Evolutionary conservation across 768 basidiomycete genomes (phyloP), one percentile per base, ranked within the genome.

Genomic region (Infundibulicybe gibba): DNA sequence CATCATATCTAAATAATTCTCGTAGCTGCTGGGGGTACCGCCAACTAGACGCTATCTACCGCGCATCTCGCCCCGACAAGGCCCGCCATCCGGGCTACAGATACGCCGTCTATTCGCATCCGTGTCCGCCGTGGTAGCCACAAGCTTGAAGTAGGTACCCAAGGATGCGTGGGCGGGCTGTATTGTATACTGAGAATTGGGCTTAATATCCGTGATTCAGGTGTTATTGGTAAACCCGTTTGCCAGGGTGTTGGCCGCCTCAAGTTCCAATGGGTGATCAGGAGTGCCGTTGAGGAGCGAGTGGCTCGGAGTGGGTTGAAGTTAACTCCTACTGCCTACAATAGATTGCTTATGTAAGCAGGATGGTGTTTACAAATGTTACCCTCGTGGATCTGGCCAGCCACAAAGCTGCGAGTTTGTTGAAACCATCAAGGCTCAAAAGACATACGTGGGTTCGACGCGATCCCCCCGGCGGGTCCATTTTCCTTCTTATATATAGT

Each of bases 311-410:
- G 97, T 64, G 94, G 93, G 54, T 66, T 97, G 61, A 97, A n/a
- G n/a, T n/a, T n/a, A n/a, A 95, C 75, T 97, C 95, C 40, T 98
- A 98, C 81, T 99, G 97, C n/a, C n/a, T n/a, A n/a, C n/a, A n/a
- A n/a, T n/a, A n/a, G 97, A 75, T 99, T 63, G 97, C n/a, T n/a
- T n/a, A n/a, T n/a, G n/a, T n/a, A n/a, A 98, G 74, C 93, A 95
- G 73, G 94, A 97, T 64, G 93, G 94, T 70, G 90, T 97, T 30
- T 97, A 95, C 83, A 97, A 95, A 69, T 97, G 95, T 78, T 99
- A 84, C 75, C 66, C 82, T 97, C 55, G 94, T 99, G 49, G 97
- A 99, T 63, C 93, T n/a, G n/a, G n/a, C 93, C 49, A 85, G 65
- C 64, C 92, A 95, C 77, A 94, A 93, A 65, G 92, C 90, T 60